Percentiles rank a stretch among this genome's conserved stretches.
phyloP scores from a whole-genome alignment of 441 rosid species.

The Adansonia rubrostipa region DNA sequence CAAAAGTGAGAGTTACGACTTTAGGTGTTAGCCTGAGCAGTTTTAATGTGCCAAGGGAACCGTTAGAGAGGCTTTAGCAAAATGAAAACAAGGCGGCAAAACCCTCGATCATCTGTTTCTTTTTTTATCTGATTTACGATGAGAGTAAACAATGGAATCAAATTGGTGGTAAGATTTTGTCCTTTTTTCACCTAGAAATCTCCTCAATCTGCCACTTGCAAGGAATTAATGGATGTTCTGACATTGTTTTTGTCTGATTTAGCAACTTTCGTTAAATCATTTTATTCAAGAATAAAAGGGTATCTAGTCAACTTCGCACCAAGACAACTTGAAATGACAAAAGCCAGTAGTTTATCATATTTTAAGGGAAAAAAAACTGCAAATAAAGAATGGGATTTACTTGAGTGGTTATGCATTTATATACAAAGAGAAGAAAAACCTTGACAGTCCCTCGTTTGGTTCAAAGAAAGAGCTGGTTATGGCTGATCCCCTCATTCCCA shows the following conservation, averaged over 20 bases:
- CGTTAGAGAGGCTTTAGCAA: not conserved
- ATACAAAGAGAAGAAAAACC: not conserved
- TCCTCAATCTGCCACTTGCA: not conserved
- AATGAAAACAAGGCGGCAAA: not conserved
- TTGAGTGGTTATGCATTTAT: not conserved
- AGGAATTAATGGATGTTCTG: not conserved
- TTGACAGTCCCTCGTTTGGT: not conserved
- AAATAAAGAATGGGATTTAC: not conserved
- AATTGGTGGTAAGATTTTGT: not conserved
- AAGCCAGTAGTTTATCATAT: not conserved
- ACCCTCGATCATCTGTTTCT: not conserved
- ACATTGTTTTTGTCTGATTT: too few species aligned
- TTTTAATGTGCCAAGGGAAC: not conserved
- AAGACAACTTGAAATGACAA: not conserved
- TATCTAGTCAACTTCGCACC: not conserved
- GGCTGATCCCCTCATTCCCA: slow-evolving; percentile 38
- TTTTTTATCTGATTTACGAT: not conserved
- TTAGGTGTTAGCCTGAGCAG: not conserved
- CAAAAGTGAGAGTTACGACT: not conserved
- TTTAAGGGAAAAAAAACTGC: not conserved
- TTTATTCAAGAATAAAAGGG: not conserved
- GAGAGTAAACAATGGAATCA: not conserved
- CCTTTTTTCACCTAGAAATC: not conserved
- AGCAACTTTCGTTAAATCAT: not conserved
- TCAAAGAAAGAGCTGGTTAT: slow-evolving; percentile 11